Percentiles rank a stretch among this genome's conserved stretches.
These are phyloP conservation scores for Parasitella parasitica DNA, from an alignment of 371 early-diverging fungal species.

Conservation along the genomic window DNA sequence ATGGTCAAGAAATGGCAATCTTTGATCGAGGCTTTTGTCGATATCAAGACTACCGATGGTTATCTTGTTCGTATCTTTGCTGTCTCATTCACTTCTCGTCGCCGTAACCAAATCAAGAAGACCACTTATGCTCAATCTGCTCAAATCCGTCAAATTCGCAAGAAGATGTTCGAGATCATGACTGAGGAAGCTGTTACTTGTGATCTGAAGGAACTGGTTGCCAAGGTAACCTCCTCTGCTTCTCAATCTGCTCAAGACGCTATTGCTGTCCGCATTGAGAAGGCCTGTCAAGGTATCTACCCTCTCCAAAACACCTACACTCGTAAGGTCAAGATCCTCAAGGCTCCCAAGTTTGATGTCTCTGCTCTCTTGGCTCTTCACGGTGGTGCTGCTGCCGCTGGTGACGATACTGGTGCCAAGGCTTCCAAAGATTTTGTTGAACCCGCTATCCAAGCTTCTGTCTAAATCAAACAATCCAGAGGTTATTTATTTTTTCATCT, in stretches of 20 bases:
- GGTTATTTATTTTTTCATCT: slow-evolving; percentile 3
- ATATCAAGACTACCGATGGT: slow-evolving; percentile 99
- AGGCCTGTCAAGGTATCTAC: slow-evolving; percentile 95
- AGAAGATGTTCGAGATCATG: slow-evolving; percentile 99
- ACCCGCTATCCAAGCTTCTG: slow-evolving; percentile 73
- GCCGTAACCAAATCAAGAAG: too few relatives aligned
- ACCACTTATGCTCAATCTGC: slow-evolving; percentile 86
- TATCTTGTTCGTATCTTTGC: slow-evolving; percentile 50
- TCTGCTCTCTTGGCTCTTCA: slow-evolving; percentile 96
- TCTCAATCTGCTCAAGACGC: slow-evolving; percentile 59
- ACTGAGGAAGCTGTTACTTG: slow-evolving; percentile 83
- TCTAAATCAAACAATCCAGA: slow-evolving; percentile 52
- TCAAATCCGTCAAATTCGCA: slow-evolving; percentile 98
- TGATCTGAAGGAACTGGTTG: slow-evolving; percentile 96
- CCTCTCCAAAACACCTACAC: slow-evolving; percentile 97
- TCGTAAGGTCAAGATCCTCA: slow-evolving; percentile 99
- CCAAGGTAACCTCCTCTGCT: slow-evolving; percentile 84
- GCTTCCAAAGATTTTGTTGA: slow-evolving; percentile 80
- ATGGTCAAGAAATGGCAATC: slow-evolving; percentile 99
- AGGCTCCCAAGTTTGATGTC: slow-evolving; percentile 92
- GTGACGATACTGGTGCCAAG: slow-evolving; percentile 72
- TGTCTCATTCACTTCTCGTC: too few relatives aligned
- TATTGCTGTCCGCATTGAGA: slow-evolving; percentile 96
- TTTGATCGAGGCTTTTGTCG: slow-evolving; percentile 96
- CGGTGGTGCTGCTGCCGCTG: slow-evolving; percentile 76